Percentiles rank a stretch among this genome's conserved stretches.
phyloP scores from a whole-genome alignment of 2,329 filamentous ascomycete genomes.

The Dryadomyces sulphureus region DNA sequence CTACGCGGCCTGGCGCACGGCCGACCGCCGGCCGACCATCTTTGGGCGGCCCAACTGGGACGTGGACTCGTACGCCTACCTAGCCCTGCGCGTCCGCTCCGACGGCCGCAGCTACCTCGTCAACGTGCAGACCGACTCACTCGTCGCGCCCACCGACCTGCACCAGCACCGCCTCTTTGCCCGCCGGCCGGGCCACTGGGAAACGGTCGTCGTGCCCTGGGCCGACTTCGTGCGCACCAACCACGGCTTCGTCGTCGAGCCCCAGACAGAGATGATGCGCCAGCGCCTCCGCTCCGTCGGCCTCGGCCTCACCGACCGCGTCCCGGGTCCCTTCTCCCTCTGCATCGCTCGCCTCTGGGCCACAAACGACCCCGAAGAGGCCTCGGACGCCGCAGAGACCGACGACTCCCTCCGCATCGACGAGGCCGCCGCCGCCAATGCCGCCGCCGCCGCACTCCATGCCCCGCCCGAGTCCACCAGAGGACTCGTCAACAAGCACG shows the following conservation, averaged over 20 bases:
- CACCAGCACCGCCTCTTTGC: slow-evolving; percentile 86
- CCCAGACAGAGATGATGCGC: slow-evolving; percentile 76
- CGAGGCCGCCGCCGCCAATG: not conserved
- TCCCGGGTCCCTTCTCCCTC: slow-evolving; percentile 79
- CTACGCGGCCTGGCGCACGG: slow-evolving; percentile 81
- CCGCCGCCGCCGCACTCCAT: not conserved
- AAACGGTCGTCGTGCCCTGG: slow-evolving; percentile 85
- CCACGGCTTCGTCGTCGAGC: slow-evolving; percentile 80
- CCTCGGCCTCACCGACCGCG: slow-evolving; percentile 75
- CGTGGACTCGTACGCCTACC: slow-evolving; percentile 75
- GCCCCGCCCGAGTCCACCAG: not conserved
- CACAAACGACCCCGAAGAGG: slow-evolving; percentile 48
- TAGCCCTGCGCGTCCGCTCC: slow-evolving; percentile 77
- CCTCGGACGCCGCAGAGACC: slow-evolving; percentile 15
- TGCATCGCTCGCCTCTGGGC: slow-evolving; percentile 82
- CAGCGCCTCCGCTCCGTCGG: slow-evolving; percentile 78
- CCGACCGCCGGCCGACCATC: slow-evolving; percentile 60
- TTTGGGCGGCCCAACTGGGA: slow-evolving; percentile 82
- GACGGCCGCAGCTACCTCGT: slow-evolving; percentile 88
- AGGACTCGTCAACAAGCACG: slow-evolving; percentile 6
- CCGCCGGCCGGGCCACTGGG: slow-evolving; percentile 72
- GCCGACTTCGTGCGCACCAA: slow-evolving; percentile 92
- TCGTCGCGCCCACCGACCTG: slow-evolving; percentile 75
- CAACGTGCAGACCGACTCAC: slow-evolving; percentile 87
- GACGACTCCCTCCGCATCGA: slow-evolving; percentile 9